Base-by-base conservation (phyloP, 116 monocot species). In the Thalassia testudinum region DNA sequence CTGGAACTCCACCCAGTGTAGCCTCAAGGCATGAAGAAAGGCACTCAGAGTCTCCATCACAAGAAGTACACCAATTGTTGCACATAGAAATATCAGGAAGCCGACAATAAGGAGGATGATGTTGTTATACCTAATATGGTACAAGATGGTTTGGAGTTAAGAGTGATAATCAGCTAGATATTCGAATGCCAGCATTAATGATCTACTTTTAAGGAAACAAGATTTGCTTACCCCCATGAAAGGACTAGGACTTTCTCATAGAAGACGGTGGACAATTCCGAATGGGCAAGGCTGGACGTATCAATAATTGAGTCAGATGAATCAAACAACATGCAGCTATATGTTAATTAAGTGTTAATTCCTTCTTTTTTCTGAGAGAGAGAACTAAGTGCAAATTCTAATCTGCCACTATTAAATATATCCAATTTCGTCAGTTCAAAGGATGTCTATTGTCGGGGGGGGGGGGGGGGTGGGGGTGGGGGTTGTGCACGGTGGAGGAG, bases 1-100 rank as follows among this genome's bases (percentile, higher is more conserved):
- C 71, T 80, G 82, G 38, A 99, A 99, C 61, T 99, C 99, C 56
- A 99, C 99, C 99, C 99, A 99, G 53, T 99, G 99, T 65, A 99
- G 99, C 78, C 99, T 82, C 71, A 99, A 37, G 7, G 99, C 99
- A 51, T 99, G 99, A 52, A 99, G 58, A 79, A 99, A 99, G 45
- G 99, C 99, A 40, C 99, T 99, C 12, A 99, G 55, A 1, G 99
- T 90, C 67, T 99, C 99, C 99, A 99, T 99, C 30, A 99, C 83
- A 27, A 99, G 90, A 52, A 99, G 51, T 56, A 99, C 99, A 40
- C 99, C 99, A 22, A 86, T 48, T 1, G 99, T 99, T 0, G 83
- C 99, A 66, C 65, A 83, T 24, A 83, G 26, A 56, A 99, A 99
- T 19, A 99, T 78, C 12, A 83, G 37, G 20, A 73, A 38, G 34